Percentiles rank a stretch among this genome's conserved stretches.
These are phyloP conservation scores for Penicillium sp. DNA, from an alignment of 2,329 filamentous ascomycete genomes.

Conservation along the genomic window DNA sequence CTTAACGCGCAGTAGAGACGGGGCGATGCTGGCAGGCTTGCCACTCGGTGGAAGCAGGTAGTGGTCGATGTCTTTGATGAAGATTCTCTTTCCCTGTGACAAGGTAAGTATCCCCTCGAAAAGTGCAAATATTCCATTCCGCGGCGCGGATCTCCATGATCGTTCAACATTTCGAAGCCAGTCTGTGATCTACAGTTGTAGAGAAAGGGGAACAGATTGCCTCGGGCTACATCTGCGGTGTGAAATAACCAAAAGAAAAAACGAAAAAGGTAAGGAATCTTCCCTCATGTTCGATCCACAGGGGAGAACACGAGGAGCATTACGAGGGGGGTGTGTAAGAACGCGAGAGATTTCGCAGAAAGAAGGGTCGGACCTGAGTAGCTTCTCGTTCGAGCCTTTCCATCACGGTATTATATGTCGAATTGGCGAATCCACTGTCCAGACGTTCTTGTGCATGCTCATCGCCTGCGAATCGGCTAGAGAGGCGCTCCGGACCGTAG, in stretches of 20 bases:
- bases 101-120: conserved; percentile 41
- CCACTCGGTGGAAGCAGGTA: conserved; percentile 78
- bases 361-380: conserved; percentile 63
- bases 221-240: neutral
- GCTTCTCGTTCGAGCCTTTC: conserved; percentile 69
- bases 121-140: conserved; percentile 3
- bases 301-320: conserved; percentile 1
- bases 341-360: conserved; percentile 22
- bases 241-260: conserved; percentile 25
- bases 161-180: neutral
- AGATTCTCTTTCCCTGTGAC: conserved; percentile 77
- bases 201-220: neutral
- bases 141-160: neutral
- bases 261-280: neutral
- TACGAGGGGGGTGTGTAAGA: conserved; percentile 7
- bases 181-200: neutral
- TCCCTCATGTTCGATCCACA: conserved; percentile 1
- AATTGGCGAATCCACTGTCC: conserved; percentile 44
- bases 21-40: conserved; percentile 67
- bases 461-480: conserved; percentile 73
- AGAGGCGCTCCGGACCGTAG: conserved; percentile 85
- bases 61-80: conserved; percentile 97
- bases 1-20: conserved; percentile 64
- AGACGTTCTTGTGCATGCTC: conserved; percentile 45
- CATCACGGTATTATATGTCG: conserved; percentile 62